A percentile compares a stretch with the other conserved stretches of the same genome.
Conservation (phyloP, 2,329 filamentous ascomycete genomes). For the Nemania sp. region DNA sequence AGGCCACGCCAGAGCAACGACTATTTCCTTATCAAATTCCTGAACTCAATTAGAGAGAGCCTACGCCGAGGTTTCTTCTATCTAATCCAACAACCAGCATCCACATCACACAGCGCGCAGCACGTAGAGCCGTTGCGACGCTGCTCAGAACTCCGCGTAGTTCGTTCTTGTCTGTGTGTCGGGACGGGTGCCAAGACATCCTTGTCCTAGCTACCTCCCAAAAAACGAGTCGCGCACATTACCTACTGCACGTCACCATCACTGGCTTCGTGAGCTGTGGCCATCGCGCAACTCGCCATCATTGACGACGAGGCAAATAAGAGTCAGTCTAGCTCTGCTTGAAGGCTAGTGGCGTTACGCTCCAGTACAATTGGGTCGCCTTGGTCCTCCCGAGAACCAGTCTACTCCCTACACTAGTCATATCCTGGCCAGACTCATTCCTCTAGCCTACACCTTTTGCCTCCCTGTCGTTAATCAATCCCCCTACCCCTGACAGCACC, state of each 20-base stretch:
- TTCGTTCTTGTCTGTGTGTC: conserved; percentile 5
- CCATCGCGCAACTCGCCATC: conserved; percentile 32
- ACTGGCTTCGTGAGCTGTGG: conserved; percentile 35
- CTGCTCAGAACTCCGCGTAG: conserved; percentile 14
- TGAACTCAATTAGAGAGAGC: background rate
- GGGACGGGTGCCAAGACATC: conserved; percentile 30
- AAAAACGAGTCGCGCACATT: conserved; percentile 34
- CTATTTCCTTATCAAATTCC: background rate
- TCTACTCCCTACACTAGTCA: conserved; percentile 44
- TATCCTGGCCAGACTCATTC: conserved; percentile 45
- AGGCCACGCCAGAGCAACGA: background rate
- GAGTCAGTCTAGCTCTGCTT: conserved; percentile 49
- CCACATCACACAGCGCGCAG: conserved; percentile 6
- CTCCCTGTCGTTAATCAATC: conserved; percentile 46
- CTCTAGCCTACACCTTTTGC: conserved; percentile 28
- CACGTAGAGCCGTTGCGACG: conserved; percentile 29
- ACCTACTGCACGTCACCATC: conserved; percentile 43
- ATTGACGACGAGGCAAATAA: conserved; percentile 42
- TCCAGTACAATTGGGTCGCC: conserved; percentile 36
- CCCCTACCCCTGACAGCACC: conserved; percentile 44
- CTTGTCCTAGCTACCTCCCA: conserved; percentile 23
- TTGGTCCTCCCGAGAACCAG: conserved; percentile 40
- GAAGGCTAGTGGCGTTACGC: conserved; percentile 43
- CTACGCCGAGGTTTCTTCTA: conserved; percentile 5
- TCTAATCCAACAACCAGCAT: no score